Evolutionary conservation across 768 basidiomycete genomes (phyloP).

Genomic region (Mycena crocata): DNA sequence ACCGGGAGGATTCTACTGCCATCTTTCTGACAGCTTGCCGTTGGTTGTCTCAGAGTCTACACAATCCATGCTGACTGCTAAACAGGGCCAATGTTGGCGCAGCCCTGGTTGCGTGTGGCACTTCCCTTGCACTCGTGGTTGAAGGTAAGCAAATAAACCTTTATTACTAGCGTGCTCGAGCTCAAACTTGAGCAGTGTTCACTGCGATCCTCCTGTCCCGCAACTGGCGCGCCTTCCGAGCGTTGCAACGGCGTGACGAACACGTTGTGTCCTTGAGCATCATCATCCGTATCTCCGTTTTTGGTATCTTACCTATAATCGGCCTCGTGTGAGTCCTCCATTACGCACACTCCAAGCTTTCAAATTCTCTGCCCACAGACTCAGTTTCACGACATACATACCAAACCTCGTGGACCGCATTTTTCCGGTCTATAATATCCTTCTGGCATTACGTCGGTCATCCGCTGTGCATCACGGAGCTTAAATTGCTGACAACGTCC

Average conservation of each 20-base stretch:
- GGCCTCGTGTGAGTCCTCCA: slow-evolving; percentile 5
- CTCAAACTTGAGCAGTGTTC: background rate
- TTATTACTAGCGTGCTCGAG: too few relatives aligned
- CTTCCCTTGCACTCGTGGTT: background rate
- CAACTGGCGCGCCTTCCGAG: slow-evolving; percentile 25
- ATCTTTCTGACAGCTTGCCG: background rate
- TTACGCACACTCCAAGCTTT: background rate
- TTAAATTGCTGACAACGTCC: background rate
- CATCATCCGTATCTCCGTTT: slow-evolving; percentile 24
- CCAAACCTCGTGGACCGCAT: slow-evolving; percentile 2
- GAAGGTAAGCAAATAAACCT: slow-evolving; percentile 1
- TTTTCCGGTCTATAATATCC: slow-evolving; percentile 12
- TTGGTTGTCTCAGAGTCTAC: background rate
- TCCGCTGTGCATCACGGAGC: background rate
- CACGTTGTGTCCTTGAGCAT: slow-evolving; percentile 22
- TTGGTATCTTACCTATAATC: slow-evolving; percentile 15
- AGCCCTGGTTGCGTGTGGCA: slow-evolving; percentile 1
- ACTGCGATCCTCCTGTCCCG: slow-evolving; percentile 7
- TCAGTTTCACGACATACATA: slow-evolving; percentile 21
- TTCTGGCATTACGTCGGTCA: slow-evolving; percentile 10
- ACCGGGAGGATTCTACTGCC: slow-evolving; percentile 23
- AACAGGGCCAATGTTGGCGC: slow-evolving; percentile 10
- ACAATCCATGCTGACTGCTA: background rate
- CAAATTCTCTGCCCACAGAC: background rate
- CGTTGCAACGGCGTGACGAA: slow-evolving; percentile 21